These are phyloP conservation scores for Penicillium occitanis DNA, from an alignment of 2,329 filamentous ascomycete species.

Conservation along the genomic window DNA sequence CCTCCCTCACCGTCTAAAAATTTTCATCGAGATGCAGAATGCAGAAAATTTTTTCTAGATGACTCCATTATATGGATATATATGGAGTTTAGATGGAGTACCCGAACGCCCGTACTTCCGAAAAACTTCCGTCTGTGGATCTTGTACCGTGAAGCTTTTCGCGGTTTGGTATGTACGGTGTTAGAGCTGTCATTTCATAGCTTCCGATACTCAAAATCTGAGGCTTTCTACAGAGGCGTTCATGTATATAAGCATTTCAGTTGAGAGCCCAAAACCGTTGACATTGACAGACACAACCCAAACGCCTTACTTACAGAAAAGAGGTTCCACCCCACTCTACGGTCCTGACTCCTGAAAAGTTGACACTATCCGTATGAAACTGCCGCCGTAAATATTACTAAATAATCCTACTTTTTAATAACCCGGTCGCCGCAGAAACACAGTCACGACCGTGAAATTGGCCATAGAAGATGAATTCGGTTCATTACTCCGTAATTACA, in stretches of 20 bases:
- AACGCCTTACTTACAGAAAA: background rate
- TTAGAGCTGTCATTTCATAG: background rate
- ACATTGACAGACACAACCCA: background rate
- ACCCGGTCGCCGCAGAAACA: slow-evolving; percentile 1
- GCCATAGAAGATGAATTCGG: background rate
- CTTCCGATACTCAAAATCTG: too few species aligned
- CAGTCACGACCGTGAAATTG: background rate
- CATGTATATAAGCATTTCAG: background rate
- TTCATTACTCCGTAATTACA: background rate
- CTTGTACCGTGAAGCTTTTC: slow-evolving; percentile 5
- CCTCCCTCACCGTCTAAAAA: background rate
- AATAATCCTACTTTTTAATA: background rate
- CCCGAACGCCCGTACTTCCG: slow-evolving; percentile 1
- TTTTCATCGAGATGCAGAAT: background rate
- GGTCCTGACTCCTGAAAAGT: background rate
- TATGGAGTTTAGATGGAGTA: background rate
- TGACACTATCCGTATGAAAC: background rate
- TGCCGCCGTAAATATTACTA: background rate
- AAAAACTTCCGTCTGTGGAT: background rate
- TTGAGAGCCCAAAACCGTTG: background rate
- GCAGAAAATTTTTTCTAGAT: background rate
- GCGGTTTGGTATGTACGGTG: background rate
- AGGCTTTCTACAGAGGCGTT: background rate
- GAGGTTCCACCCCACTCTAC: background rate
- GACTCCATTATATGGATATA: slow-evolving; percentile 6